Evolutionary conservation across 768 basidiomycete species (phyloP), one percentile per base, ranked within the genome.

Genomic region (Lactarius psammicola): DNA sequence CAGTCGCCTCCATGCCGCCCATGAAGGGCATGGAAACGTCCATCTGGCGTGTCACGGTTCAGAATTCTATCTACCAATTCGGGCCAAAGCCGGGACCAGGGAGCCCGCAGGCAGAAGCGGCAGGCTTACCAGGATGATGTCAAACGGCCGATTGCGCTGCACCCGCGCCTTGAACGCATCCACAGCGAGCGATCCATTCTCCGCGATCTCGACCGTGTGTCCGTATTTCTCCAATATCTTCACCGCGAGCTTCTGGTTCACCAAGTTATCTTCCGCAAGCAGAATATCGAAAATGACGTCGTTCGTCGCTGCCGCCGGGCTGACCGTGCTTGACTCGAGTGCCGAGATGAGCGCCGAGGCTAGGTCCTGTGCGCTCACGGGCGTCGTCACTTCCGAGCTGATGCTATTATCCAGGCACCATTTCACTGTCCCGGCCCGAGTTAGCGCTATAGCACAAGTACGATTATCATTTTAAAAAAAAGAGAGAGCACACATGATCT

Each of bases 21-120:
- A 98, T 98, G 77, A 95, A 89, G 7, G 95, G 94, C 94, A 96
- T 95, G 13, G 95, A 97, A 17, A 97, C 90, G 72, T 98, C 95
- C 96, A 98, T 98, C 92, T 96, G 67, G 44, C 20, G 4, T 18
- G 59, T 34, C 13, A 54, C 3, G 13, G 2, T 11, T 18, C 6
- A 9, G 2, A 36, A 46, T 46, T 44, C 23, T 34, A 33, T 44
- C 20, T 31, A 64, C 59, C 49, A 36, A 68, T 40, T 7, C 17
- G 40, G 40, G 40, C 40, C 5, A 40, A 40, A 40, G 40, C 17
- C 17, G 38, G 17, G 44, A 15, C 44, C 67, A 18, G 69, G 20
- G 26, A 23, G 20, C 46, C 15, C 40, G 55, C 20, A 17, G 34
- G 11, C 46, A 30, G n/a, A n/a, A n/a, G 53, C 40, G 55, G 4